Percentiles rank a stretch among this genome's conserved stretches.
Evolutionary conservation across 2,329 filamentous ascomycete genomes (phyloP).

Genomic region (Cladosporium colombiae): DNA sequence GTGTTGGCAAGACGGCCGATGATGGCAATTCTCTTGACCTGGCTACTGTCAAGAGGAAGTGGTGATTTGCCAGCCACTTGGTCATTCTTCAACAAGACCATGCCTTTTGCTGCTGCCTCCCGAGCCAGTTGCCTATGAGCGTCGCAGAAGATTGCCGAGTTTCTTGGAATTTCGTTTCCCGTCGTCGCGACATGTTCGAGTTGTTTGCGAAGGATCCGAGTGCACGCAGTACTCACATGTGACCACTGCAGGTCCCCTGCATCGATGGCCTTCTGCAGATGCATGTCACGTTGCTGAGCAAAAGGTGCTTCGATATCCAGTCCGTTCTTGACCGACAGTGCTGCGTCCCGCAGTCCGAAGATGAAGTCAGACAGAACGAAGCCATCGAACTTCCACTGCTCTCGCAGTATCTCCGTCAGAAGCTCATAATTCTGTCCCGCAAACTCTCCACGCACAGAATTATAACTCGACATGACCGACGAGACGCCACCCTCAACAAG

Average conservation of each 20-base stretch:
- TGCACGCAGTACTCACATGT: slow-evolving; percentile 14
- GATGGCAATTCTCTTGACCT: slow-evolving; percentile 19
- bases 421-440: slow-evolving; percentile 24
- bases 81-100: slow-evolving; percentile 27
- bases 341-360: slow-evolving; percentile 23
- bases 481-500: slow-evolving; percentile 21
- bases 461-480: slow-evolving; percentile 25
- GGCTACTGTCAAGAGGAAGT: slow-evolving; percentile 5
- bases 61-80: not conserved
- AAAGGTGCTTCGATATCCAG: slow-evolving; percentile 26
- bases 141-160: slow-evolving; percentile 20
- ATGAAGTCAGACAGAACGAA: slow-evolving; percentile 25
- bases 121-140: slow-evolving; percentile 23
- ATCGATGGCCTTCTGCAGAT: slow-evolving; percentile 14
- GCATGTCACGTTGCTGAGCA: slow-evolving; percentile 17
- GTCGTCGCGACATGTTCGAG: not conserved
- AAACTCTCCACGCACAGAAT: slow-evolving; percentile 24
- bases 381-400: slow-evolving; percentile 25
- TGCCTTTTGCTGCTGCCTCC: slow-evolving; percentile 22
- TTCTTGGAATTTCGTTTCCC: not conserved
- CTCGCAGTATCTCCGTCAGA: slow-evolving; percentile 22
- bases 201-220: slow-evolving; percentile 18
- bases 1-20: slow-evolving; percentile 23
- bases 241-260: slow-evolving; percentile 12
- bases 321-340: slow-evolving; percentile 24